phyloP scores from a whole-genome alignment of 1,284 basidiomycete species.

The Rhodotorula sp. region DNA sequence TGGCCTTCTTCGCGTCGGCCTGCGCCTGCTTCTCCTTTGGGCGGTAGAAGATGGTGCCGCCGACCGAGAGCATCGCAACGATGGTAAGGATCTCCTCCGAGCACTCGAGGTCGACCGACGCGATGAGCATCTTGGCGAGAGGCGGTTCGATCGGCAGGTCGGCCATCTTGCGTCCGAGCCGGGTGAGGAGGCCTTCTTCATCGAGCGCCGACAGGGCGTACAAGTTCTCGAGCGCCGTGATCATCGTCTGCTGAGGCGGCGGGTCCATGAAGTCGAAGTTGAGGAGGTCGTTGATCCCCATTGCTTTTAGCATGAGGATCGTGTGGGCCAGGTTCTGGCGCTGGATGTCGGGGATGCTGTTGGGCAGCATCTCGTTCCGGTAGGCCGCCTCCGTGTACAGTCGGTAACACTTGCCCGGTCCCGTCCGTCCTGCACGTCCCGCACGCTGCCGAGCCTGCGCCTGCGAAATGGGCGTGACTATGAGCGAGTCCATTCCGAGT shows the following conservation, averaged over 20 bases:
- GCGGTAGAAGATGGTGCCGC: conserved; percentile 94
- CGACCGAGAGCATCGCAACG: conserved; percentile 90
- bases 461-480: conserved; percentile 98
- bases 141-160: conserved; percentile 93
- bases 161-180: conserved; percentile 96
- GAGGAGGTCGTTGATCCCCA: conserved; percentile 97
- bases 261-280: conserved; percentile 99
- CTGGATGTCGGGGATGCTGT: conserved; percentile 95
- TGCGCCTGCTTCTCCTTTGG: conserved; percentile 99
- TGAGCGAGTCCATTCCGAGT: conserved; percentile 96
- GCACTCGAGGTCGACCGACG: conserved; percentile 90
- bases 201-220: conserved; percentile 95
- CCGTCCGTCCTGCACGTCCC: conserved; percentile 94
- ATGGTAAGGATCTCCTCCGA: conserved; percentile 96
- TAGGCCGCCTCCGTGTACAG: conserved; percentile 97
- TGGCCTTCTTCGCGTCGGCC: conserved; percentile 98
- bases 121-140: conserved; percentile 96
- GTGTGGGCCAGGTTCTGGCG: conserved; percentile 84
- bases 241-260: conserved; percentile 90
- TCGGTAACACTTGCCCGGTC: conserved; percentile 97
- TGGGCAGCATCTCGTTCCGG: conserved; percentile 98
- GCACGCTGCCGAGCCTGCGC: conserved; percentile 93
- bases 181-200: conserved; percentile 91
- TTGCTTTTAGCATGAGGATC: conserved; percentile 93
- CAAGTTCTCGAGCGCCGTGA: conserved; percentile 83